These are phyloP conservation scores for Solanum chmielewskii DNA, from an alignment of 257 asterid species.

Conservation along the genomic window DNA sequence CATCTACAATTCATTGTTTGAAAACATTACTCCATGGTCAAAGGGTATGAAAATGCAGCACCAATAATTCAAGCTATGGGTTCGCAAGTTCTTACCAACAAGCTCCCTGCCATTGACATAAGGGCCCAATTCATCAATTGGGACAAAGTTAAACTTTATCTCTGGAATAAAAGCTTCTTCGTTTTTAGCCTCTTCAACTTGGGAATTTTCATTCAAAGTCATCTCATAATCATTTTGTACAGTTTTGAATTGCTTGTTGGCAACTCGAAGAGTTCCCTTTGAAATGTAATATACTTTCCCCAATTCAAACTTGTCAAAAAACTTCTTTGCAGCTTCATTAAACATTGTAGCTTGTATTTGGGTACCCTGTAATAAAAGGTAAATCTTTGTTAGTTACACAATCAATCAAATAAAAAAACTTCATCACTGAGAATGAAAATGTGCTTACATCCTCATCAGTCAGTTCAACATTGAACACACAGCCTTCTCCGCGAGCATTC, in stretches of 20 bases:
- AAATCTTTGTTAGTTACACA: neutral
- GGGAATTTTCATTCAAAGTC: constrained; percentile 79
- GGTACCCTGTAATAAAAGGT: constrained; percentile 57
- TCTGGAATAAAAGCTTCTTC: constrained; percentile 71
- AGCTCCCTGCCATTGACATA: constrained; percentile 79
- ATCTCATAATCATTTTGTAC: constrained; percentile 86
- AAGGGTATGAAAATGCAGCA: neutral
- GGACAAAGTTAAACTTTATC: constrained; percentile 58
- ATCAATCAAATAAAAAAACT: too few species aligned
- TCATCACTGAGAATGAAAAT: neutral
- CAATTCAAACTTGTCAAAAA: constrained; percentile 71
- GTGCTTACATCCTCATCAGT: constrained; percentile 89
- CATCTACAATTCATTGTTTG: constrained; percentile 32
- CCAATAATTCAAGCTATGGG: neutral
- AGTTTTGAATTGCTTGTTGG: constrained; percentile 83
- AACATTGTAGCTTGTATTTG: constrained; percentile 99
- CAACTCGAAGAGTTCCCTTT: constrained; percentile 67
- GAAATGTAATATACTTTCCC: constrained; percentile 95
- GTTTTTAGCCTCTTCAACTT: constrained; percentile 61
- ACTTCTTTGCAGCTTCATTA: constrained; percentile 84
- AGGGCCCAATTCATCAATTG: constrained; percentile 87
- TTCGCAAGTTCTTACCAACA: constrained; percentile 45
- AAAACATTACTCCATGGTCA: neutral
- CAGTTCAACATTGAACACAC: constrained; percentile 93
- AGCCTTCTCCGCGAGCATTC: constrained; percentile 89